Conservation (phyloP, 768 basidiomycete species). For the Pleurotus djamor region DNA sequence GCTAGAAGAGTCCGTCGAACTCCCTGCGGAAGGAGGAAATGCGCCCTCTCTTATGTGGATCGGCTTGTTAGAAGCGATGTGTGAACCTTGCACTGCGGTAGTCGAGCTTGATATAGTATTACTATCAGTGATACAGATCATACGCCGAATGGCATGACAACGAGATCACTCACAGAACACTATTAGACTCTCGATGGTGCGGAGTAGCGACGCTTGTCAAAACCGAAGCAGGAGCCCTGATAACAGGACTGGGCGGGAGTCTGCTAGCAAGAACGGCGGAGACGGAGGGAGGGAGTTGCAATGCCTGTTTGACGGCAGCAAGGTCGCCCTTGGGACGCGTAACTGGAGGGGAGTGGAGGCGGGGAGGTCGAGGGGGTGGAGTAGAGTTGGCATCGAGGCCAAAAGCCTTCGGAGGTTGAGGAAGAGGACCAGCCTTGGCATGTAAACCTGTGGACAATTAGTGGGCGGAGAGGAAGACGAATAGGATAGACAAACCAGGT, state of each 20-base stretch:
- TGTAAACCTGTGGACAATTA: constrained; percentile 42
- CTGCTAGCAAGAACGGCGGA: constrained; percentile 37
- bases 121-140: constrained; percentile 8
- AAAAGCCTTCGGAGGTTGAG: constrained; percentile 64
- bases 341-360: constrained; percentile 52
- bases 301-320: constrained; percentile 55
- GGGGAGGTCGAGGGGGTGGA: constrained; percentile 62
- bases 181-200: constrained; percentile 2
- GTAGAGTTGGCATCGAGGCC: constrained; percentile 40
- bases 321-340: constrained; percentile 44
- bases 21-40: constrained; percentile 45
- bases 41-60: constrained; percentile 63
- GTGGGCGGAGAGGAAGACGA: constrained; percentile 3
- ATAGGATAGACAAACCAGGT: constrained; percentile 39
- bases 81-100: constrained; percentile 3
- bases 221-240: not conserved
- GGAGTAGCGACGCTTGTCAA: constrained; percentile 2
- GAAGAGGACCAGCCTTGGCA: constrained; percentile 71
- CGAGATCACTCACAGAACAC: constrained; percentile 7
- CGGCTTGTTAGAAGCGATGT: constrained; percentile 18
- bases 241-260: constrained; percentile 10
- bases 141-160: constrained; percentile 7
- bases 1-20: not conserved
- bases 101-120: constrained; percentile 6
- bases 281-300: constrained; percentile 59